Evolutionary conservation across 371 early-diverging fungal genomes (phyloP).

Genomic region (Synchytrium microbalum): DNA sequence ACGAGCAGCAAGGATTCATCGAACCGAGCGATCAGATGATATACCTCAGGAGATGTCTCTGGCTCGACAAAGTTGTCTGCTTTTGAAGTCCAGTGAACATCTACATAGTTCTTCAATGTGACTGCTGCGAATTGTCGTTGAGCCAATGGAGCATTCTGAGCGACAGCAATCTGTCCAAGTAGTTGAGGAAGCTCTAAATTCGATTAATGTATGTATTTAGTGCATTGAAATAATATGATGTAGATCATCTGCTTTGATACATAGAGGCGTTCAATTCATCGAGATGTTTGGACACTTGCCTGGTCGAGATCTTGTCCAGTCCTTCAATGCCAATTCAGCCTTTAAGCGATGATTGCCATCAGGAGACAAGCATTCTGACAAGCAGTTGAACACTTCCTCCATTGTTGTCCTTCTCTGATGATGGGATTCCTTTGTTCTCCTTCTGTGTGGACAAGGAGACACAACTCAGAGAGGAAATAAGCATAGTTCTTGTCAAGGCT

Average conservation of each 20-base stretch:
- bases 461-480: too few species aligned
- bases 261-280: not conserved
- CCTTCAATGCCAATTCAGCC: slow-evolving; percentile 64
- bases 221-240: too few species aligned
- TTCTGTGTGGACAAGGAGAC: too few species aligned
- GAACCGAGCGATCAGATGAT: too few species aligned
- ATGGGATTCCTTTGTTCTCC: too few species aligned
- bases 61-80: slow-evolving; percentile 51
- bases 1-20: too few species aligned
- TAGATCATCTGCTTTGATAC: too few species aligned
- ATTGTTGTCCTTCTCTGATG: not conserved
- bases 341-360: slow-evolving; percentile 56
- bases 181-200: slow-evolving; percentile 13
- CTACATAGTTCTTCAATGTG: slow-evolving; percentile 66
- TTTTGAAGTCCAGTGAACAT: slow-evolving; percentile 67
- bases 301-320: slow-evolving; percentile 47
- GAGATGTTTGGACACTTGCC: slow-evolving; percentile 30
- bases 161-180: slow-evolving; percentile 55
- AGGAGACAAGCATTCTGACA: slow-evolving; percentile 58
- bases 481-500: too few species aligned
- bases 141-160: slow-evolving; percentile 54
- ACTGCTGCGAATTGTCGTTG: slow-evolving; percentile 78
- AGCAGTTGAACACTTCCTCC: slow-evolving; percentile 55
- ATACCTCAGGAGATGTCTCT: slow-evolving; percentile 47
- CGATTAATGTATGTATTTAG: not conserved